Percentiles rank a stretch among this genome's conserved stretches.
phyloP scores from a whole-genome alignment of 345 rosid genomes.

The Dimocarpus longan region DNA sequence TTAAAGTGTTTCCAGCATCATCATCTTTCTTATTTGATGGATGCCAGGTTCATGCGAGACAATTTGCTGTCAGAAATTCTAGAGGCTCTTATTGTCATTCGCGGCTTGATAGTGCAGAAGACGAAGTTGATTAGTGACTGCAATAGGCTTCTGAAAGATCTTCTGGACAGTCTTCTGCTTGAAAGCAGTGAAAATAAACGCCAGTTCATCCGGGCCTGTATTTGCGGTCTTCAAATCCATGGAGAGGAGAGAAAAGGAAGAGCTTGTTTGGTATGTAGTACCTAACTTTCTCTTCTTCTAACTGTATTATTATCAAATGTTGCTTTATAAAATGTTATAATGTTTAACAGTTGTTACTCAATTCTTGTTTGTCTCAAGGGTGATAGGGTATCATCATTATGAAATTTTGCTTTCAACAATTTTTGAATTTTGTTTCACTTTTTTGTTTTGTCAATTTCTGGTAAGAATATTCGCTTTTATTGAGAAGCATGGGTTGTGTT shows the following conservation, averaged over 20 bases:
- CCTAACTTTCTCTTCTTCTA: not conserved
- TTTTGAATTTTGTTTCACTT: not conserved
- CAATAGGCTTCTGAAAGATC: conserved; percentile 87
- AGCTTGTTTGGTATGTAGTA: conserved; percentile 68
- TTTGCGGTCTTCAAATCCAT: conserved; percentile 86
- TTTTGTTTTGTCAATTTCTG: not conserved
- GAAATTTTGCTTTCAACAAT: not conserved
- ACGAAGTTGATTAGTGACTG: conserved; percentile 96
- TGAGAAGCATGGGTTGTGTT: not conserved
- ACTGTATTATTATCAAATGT: not conserved
- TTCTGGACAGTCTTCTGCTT: conserved; percentile 89
- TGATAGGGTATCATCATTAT: not conserved
- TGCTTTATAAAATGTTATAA: not conserved
- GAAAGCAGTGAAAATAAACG: conserved; percentile 96
- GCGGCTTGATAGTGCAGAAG: conserved; percentile 95
- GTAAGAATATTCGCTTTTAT: not conserved
- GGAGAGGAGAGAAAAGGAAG: conserved; percentile 84
- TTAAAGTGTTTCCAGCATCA: conserved; percentile 22
- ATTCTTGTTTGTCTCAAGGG: not conserved
- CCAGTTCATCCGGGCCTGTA: conserved; percentile 92
- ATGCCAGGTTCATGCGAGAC: conserved; percentile 83
- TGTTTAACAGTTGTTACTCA: not conserved
- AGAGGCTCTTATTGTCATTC: conserved; percentile 94
- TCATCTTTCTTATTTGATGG: conserved; percentile 23
- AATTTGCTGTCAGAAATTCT: conserved; percentile 87